Evolutionary conservation across 202 grass and related monocot species (phyloP), one percentile per base, ranked within the genome.

Genomic region (Hordeum pubiflorum): DNA sequence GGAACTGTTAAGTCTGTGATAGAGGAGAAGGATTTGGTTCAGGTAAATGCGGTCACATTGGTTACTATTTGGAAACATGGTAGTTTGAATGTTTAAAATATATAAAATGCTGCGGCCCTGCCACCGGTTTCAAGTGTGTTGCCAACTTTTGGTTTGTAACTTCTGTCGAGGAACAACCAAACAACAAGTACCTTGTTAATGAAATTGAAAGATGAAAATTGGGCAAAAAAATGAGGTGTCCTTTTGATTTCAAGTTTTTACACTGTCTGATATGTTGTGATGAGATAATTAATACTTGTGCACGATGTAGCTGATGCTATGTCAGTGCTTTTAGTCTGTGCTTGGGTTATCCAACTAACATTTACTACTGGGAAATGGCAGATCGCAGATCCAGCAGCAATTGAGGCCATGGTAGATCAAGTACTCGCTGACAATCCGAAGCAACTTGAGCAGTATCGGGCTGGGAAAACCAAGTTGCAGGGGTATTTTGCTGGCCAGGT

Each of bases 401-500:
- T 98, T 11, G 95, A 88, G 88, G 92, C 85, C 23, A 85, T 98
- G 71, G 90, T 94, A 15, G 84, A 98, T 40, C 85, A 93, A 85
- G 92, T 85, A 34, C 77, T 98, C 44, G 80, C 92, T 37, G 88
- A 74, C 3, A 98, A 95, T 88, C 95, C 88, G 12, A 95, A 94
- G 82, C 95, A 98, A 72, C 90, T 98, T 74, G 86, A 98, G 88
- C 90, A 98, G 43, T 94, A 98, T 58, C 90, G 88, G 13, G 87
- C 83, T 5, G 95, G 95, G 48, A 85, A 89, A 91, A 98, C 82
- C 24, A 98, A 94, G 72, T 78, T 98, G 54, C 92, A 93, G 72
- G 95, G 95, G 58, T 94, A 86, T 86, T 98, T 98, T 58, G 80
- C 90, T 67, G 95, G 95, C 67, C 95, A 94, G 82, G 95, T 98